Evolutionary conservation across 1,284 basidiomycete species (phyloP).

Genomic region (Ustilago cynodontis): DNA sequence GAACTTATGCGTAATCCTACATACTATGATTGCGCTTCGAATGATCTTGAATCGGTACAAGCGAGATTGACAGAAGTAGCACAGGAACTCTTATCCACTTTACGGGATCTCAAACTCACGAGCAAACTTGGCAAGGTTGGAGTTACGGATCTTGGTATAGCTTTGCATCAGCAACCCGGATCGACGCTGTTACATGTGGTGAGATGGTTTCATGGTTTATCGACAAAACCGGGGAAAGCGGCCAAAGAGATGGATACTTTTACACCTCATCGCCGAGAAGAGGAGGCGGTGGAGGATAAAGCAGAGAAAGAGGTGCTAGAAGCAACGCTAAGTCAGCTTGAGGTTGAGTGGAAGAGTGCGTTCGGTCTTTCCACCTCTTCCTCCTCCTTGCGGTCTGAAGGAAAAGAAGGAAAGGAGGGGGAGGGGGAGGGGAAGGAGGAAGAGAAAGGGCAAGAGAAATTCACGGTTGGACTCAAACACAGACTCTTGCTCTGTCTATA

Average conservation of each 20-base stretch:
- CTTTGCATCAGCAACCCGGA: slow-evolving; percentile 42
- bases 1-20: slow-evolving; percentile 84
- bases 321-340: slow-evolving; percentile 33
- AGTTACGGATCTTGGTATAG: slow-evolving; percentile 40
- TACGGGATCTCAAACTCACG: slow-evolving; percentile 33
- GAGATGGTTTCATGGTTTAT: slow-evolving; percentile 31
- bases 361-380: slow-evolving; percentile 33
- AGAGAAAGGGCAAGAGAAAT: neutral
- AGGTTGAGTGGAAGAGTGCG: slow-evolving; percentile 44
- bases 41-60: slow-evolving; percentile 17
- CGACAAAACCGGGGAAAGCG: slow-evolving; percentile 18
- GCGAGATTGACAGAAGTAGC: slow-evolving; percentile 41
- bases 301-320: slow-evolving; percentile 29
- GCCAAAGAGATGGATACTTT: slow-evolving; percentile 46
- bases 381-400: neutral
- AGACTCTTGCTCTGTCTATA: slow-evolving; percentile 41
- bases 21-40: slow-evolving; percentile 78
- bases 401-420: slow-evolving; percentile 7
- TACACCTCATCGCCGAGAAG: slow-evolving; percentile 19
- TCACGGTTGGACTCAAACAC: slow-evolving; percentile 34
- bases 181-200: slow-evolving; percentile 46
- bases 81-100: slow-evolving; percentile 23
- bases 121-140: slow-evolving; percentile 15
- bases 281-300: slow-evolving; percentile 4
- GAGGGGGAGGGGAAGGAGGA: neutral